These are phyloP conservation scores for Triticum timopheevii DNA, from an alignment of 176 grass and related monocot genomes.

Conservation along the genomic window DNA sequence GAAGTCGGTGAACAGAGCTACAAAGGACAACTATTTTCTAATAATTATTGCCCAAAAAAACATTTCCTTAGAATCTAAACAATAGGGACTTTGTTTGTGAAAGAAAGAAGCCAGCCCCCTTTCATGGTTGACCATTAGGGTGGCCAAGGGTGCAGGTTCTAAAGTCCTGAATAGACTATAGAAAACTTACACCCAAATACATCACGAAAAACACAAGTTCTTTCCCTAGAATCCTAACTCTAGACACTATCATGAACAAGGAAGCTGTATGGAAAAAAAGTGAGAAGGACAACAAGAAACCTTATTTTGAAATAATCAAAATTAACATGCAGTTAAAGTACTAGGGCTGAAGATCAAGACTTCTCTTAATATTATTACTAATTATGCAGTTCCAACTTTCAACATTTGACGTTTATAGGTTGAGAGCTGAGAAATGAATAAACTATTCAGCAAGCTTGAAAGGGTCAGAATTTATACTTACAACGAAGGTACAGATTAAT, in stretches of 20 bases:
- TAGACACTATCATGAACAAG: not conserved
- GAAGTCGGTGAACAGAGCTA: not conserved
- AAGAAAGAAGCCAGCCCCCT: not conserved
- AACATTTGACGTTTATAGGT: not conserved
- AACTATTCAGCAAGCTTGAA: slow-evolving; percentile 3
- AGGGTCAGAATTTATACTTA: slow-evolving; percentile 45
- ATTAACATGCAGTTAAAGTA: not conserved
- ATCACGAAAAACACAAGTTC: not conserved
- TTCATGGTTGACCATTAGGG: not conserved
- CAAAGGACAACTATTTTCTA: not conserved
- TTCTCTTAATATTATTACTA: slow-evolving; percentile 10
- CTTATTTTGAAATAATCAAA: not conserved
- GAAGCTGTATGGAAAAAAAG: not conserved
- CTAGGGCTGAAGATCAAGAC: not conserved
- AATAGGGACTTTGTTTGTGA: not conserved
- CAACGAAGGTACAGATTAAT: slow-evolving; percentile 94
- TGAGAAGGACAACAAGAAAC: not conserved
- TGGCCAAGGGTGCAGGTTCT: not conserved
- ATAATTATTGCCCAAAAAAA: not conserved
- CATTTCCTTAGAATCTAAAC: slow-evolving; percentile 9
- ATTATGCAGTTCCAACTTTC: not conserved
- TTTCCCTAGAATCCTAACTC: not conserved
- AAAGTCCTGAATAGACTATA: not conserved
- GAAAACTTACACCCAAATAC: slow-evolving; percentile 5
- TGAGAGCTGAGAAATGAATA: not conserved